Percentiles rank a stretch among this genome's conserved stretches.
phyloP scores from a whole-genome alignment of 1,284 basidiomycete genomes.

The Apiotrichum porosum region DNA sequence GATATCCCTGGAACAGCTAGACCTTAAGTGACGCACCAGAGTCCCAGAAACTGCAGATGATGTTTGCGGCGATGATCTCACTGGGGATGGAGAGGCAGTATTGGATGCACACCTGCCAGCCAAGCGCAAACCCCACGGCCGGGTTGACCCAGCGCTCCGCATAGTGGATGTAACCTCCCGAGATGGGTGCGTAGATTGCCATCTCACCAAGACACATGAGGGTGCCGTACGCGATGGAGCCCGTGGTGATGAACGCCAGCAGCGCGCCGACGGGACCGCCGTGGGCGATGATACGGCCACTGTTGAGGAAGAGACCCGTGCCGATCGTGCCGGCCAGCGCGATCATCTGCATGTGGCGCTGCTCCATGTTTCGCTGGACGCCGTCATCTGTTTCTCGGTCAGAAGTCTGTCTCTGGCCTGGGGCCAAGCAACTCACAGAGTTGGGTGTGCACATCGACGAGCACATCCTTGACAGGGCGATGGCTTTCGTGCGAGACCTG shows the following conservation, averaged over 20 bases:
- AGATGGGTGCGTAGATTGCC: conserved; percentile 28
- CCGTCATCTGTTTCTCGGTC: conserved; percentile 19
- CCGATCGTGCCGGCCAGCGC: conserved; percentile 34
- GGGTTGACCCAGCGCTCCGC: conserved; percentile 35
- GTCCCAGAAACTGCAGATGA: conserved; percentile 75
- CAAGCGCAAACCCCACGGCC: conserved; percentile 30
- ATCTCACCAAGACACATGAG: conserved; percentile 45
- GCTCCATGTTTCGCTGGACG: conserved; percentile 29
- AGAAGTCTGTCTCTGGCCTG: too few relatives aligned
- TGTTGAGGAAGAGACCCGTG: conserved; percentile 76
- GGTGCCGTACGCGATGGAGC: conserved; percentile 23
- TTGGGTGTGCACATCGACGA: too few relatives aligned
- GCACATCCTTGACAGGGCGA: too few relatives aligned
- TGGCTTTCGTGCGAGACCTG: too few relatives aligned
- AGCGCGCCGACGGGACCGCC: conserved; percentile 50
- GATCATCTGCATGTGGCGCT: conserved; percentile 40
- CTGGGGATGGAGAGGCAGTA: conserved; percentile 61
- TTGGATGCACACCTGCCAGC: conserved; percentile 41
- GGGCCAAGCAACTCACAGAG: too few relatives aligned
- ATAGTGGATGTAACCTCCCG: conserved; percentile 43
- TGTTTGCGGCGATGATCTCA: conserved; percentile 69
- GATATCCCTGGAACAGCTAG: too few relatives aligned
- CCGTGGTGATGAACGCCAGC: conserved; percentile 20
- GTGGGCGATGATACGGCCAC: conserved; percentile 55
- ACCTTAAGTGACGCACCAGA: conserved; percentile 2